Conservation (phyloP, 345 rosid species). For the Eucalyptus pauciflora region DNA sequence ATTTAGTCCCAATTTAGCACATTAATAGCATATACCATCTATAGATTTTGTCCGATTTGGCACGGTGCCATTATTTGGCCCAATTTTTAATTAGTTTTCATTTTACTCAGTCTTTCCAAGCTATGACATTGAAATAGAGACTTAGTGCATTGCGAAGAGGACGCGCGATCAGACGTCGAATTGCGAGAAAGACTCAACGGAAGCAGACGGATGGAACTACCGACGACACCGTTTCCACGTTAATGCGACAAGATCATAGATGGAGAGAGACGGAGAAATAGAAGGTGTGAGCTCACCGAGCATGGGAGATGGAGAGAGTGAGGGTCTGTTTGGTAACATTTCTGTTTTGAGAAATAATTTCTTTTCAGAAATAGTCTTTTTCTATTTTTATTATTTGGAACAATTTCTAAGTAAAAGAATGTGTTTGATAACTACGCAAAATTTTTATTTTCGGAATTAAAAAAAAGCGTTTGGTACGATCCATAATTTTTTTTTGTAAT, state of each 20-base stretch:
- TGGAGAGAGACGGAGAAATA: background rate
- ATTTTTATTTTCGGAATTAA: too few relatives aligned
- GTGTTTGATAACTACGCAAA: accelerated
- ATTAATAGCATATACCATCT: too few relatives aligned
- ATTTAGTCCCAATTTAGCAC: background rate
- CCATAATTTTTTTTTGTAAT: too few relatives aligned
- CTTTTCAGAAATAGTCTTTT: accelerated
- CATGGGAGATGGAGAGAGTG: background rate
- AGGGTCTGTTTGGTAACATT: accelerated
- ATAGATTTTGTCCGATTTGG: background rate
- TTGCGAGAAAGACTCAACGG: background rate
- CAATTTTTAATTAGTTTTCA: background rate
- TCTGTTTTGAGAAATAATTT: accelerated
- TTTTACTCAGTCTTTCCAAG: background rate
- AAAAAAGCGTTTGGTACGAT: too few relatives aligned
- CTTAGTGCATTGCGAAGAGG: background rate
- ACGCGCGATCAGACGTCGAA: background rate
- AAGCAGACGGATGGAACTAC: background rate
- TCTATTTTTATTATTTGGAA: accelerated
- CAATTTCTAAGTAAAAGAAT: accelerated
- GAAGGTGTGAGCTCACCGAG: background rate
- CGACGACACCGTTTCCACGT: background rate
- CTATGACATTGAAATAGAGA: background rate
- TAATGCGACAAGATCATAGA: background rate
- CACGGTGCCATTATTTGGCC: background rate